Evolutionary conservation across 2,329 filamentous ascomycete species (phyloP), one percentile per base, ranked within the genome.

Genomic region (Magnaporthiopsis poae): DNA sequence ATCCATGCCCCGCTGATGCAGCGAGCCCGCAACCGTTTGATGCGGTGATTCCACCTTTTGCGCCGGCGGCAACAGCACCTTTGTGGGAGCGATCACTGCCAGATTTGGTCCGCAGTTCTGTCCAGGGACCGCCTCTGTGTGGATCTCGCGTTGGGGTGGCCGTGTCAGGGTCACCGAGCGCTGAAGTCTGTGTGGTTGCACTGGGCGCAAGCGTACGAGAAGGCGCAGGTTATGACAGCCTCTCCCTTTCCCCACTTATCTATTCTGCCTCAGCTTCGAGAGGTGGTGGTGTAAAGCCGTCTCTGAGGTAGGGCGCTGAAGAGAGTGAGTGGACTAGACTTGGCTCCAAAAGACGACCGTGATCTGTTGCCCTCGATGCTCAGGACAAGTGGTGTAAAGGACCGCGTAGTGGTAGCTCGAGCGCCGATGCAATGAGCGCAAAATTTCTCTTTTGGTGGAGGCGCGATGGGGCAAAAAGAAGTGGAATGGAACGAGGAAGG

Each of bases 1-100:
- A 82, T 94, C 91, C 91, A 95, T 95, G 76, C 86, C 87, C 79
- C 78, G 59, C 60, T n/a, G 76, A 81, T 81, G 76, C 74, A 80
- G 78, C 76, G 80, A 77, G 77, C 82, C 78, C 74, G 78, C 76
- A 78, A 80, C 80, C 77, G 81, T 80, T 79, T 80, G 81, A 79
- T 82, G 78, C 78, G 81, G 80, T 78, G 84, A 82, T 82, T 85
- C 82, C 75, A 86, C 82, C 81, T 84, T 84, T 80, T 85, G 83
- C 80, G 83, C 84, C 81, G 82, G 84, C 80, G 86, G 87, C 81
- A 86, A 86, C 77, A 86, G 80, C 80, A 84, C 83, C 77, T 82
- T 83, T 72, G 82, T 84, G 74, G 82, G 81, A 81, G 86, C 86
- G 73, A 82, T 72, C 73, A 81, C 80, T 80, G 85, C 86, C 86